A percentile compares a stretch with the other conserved stretches of the same genome.
These are phyloP conservation scores for Elsinoe batatas DNA, from an alignment of 2,329 filamentous ascomycete species.

Conservation along the genomic window DNA sequence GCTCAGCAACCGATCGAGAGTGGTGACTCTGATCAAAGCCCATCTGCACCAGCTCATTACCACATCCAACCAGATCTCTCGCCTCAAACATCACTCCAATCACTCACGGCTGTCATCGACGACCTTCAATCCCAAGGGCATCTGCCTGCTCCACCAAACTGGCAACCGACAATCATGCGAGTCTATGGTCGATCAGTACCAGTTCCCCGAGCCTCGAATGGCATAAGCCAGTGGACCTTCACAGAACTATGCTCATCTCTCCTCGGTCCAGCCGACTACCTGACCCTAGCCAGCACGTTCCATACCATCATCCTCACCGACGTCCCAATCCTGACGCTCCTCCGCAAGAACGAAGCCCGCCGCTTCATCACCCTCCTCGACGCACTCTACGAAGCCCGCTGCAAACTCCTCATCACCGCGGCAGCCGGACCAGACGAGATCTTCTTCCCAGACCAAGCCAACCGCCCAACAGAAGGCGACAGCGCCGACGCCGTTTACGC, in stretches of 20 bases:
- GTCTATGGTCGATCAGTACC: constrained; percentile 56
- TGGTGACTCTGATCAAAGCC: neutral
- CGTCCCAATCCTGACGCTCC: constrained; percentile 55
- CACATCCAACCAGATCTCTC: constrained; percentile 15
- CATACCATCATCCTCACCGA: constrained; percentile 67
- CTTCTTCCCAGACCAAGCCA: constrained; percentile 53
- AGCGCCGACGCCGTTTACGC: constrained; percentile 47
- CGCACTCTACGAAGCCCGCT: constrained; percentile 71
- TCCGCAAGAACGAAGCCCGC: constrained; percentile 70
- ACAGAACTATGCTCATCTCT: constrained; percentile 52
- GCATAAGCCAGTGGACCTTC: constrained; percentile 58
- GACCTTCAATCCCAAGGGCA: constrained; percentile 9
- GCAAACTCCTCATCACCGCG: constrained; percentile 62
- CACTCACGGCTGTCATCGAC: neutral
- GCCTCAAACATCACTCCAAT: constrained; percentile 9
- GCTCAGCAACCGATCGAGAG: constrained; percentile 6
- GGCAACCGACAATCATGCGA: constrained; percentile 36
- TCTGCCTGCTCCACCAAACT: constrained; percentile 26
- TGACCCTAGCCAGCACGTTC: constrained; percentile 68
- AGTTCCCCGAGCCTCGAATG: constrained; percentile 48
- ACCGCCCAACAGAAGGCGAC: constrained; percentile 14
- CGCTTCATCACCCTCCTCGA: constrained; percentile 73
- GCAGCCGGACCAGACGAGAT: constrained; percentile 59
- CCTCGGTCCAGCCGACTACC: constrained; percentile 73
- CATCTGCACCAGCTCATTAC: constrained; percentile 17